Evolutionary conservation across 208 protist species (phyloP), one percentile per base, ranked within the genome.

Genomic region (Trypanosoma theileri): DNA sequence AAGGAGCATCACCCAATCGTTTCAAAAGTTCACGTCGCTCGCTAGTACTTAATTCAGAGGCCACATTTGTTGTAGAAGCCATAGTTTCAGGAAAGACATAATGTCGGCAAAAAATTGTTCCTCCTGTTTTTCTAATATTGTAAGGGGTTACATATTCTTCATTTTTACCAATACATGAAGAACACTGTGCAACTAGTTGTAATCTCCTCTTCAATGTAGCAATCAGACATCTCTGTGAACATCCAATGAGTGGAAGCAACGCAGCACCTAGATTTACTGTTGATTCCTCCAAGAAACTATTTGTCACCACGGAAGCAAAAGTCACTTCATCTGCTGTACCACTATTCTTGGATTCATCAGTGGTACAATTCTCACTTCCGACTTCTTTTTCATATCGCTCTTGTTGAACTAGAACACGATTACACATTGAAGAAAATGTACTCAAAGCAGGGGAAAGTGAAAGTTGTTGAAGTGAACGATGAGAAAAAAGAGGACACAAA

Each of bases 401-500:
- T 59, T 81, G 77, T 64, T 77, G 59, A 0, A 60, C 50, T 40
- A 86, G 44, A 19, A 77, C 74, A 56, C 76, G 70, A 14, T 64
- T 69, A 58, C 75, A 91, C 82, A 91, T 88, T 17, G 46, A 69
- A 14, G 41, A 51, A 55, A 75, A 45, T 0, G 48, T 69, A 52
- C 40, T 16, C 19, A 70, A 51, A 11, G 45, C 63, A 40, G 61
- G 57, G 17, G 70, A 75, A 26, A 53, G 63, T 42, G 35, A n/a
- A 59, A 69, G 31, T 22, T 75, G 70, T 11, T 69, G 46, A 59
- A 75, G 42, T 4, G 48, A 42, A n/a, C 75, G 78, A 53, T 85
- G 74, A 21, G 77, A 72, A 73, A 93, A 93, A 22, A 93, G 59
- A 4, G 83, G 78, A 60, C 82, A 79, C 12, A 81, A 54, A 46